These are phyloP conservation scores for Metrosideros polymorpha DNA, from an alignment of 441 rosid species.

Conservation along the genomic window DNA sequence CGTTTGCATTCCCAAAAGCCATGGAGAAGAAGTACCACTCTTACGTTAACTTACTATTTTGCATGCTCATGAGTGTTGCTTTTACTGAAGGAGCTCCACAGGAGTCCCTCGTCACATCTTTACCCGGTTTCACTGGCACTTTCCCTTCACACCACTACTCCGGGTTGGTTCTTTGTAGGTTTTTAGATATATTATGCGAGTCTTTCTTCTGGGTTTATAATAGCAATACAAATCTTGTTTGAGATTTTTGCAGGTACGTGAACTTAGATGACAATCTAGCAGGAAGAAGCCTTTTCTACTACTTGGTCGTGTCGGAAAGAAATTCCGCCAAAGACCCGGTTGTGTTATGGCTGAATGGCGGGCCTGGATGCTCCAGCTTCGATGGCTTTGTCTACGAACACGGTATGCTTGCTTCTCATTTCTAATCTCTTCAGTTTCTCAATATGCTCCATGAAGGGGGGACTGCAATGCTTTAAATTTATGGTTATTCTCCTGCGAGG, in stretches of 20 bases:
- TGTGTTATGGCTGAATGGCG: constrained; percentile 61
- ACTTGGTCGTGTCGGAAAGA: constrained; percentile 45
- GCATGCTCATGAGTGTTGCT: constrained; percentile 9
- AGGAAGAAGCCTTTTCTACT: constrained; percentile 43
- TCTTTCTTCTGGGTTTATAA: background rate
- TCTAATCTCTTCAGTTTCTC: background rate
- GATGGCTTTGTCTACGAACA: constrained; percentile 67
- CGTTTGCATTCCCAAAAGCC: background rate
- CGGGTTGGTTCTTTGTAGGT: constrained; percentile 15
- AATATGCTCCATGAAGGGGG: background rate
- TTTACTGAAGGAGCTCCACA: constrained; percentile 19
- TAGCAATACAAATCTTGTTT: background rate
- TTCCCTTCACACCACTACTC: constrained; percentile 54
- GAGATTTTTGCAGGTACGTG: constrained; percentile 27
- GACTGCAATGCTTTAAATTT: background rate
- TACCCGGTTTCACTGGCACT: constrained; percentile 44
- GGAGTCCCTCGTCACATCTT: constrained; percentile 19
- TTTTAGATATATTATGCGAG: background rate
- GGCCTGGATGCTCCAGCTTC: constrained; percentile 71
- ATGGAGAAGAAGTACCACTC: background rate
- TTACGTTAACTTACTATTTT: background rate
- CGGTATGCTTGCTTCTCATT: constrained; percentile 15
- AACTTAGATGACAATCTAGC: constrained; percentile 2
- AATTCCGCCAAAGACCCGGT: constrained; percentile 40
- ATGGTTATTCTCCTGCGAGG: background rate